phyloP scores from a whole-genome alignment of 2,329 filamentous ascomycete genomes.

The Paraphoma sp. region DNA sequence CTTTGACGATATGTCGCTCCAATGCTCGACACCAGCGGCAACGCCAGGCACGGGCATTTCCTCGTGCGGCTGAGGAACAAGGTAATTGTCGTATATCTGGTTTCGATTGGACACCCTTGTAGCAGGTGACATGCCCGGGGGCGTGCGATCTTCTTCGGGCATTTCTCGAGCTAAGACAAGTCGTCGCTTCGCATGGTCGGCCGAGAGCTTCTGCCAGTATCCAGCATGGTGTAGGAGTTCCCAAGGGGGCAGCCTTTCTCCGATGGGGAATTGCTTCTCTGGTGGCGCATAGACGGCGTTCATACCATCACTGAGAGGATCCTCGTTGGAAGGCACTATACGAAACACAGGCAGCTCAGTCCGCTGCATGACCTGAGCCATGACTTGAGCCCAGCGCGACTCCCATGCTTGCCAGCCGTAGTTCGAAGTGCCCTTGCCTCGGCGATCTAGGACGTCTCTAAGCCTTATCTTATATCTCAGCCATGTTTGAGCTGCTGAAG shows the following conservation, averaged over 20 bases:
- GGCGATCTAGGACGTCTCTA: conserved; percentile 77
- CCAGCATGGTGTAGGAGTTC: conserved; percentile 67
- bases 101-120: conserved; percentile 62
- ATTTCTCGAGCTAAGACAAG: conserved; percentile 61
- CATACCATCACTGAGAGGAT: conserved; percentile 35
- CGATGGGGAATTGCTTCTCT: conserved; percentile 58
- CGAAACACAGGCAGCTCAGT: conserved; percentile 58
- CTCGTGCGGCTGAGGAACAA: conserved; percentile 64
- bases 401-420: conserved; percentile 98
- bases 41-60: conserved; percentile 57
- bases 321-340: conserved; percentile 26
- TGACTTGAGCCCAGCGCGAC: conserved; percentile 70
- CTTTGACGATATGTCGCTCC: conserved; percentile 56
- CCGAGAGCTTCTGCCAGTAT: conserved; percentile 65
- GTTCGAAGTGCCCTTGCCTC: conserved; percentile 83
- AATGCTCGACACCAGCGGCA: conserved; percentile 58
- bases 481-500: conserved; percentile 81
- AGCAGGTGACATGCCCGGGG: conserved; percentile 62
- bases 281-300: conserved; percentile 54
- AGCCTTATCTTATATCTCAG: conserved; percentile 76
- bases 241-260: conserved; percentile 63
- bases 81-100: conserved; percentile 64
- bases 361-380: conserved; percentile 65
- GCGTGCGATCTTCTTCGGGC: conserved; percentile 64
- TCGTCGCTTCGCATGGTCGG: conserved; percentile 59